Evolutionary conservation across 345 rosid genomes (phyloP).

Genomic region (Salix suchowensis): DNA sequence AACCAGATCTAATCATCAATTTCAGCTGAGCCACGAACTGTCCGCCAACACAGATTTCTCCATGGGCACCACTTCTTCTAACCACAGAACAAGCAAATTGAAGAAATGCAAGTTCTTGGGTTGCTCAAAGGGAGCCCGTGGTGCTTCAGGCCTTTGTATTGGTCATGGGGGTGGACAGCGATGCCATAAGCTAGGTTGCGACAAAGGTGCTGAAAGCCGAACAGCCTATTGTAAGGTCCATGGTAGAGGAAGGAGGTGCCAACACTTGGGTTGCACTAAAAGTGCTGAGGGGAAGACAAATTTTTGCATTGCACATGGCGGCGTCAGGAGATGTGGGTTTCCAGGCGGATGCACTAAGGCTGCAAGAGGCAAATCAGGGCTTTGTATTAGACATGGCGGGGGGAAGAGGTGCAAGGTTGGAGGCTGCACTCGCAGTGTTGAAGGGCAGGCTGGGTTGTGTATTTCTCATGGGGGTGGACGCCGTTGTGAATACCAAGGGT

Average conservation of each 20-base stretch:
- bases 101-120: conserved; percentile 76
- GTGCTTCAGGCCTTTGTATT: conserved; percentile 87
- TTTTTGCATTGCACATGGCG: conserved; percentile 86
- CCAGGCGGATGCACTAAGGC: conserved; percentile 73
- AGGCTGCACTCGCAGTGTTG: conserved; percentile 82
- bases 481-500: conserved; percentile 60
- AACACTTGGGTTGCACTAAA: conserved; percentile 88
- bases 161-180: conserved; percentile 98
- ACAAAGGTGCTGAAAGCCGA: conserved; percentile 87
- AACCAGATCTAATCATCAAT: conserved; percentile 28
- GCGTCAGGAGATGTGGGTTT: conserved; percentile 79
- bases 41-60: conserved; percentile 55
- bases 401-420: conserved; percentile 87
- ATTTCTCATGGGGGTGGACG: conserved; percentile 97
- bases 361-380: conserved; percentile 91
- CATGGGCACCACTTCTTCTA: conserved; percentile 43
- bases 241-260: conserved; percentile 94
- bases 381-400: conserved; percentile 92
- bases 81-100: conserved; percentile 39
- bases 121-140: conserved; percentile 85
- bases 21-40: conserved; percentile 47
- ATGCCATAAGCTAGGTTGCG: conserved; percentile 81
- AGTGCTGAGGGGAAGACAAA: conserved; percentile 96
- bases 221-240: conserved; percentile 93
- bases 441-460: conserved; percentile 91